Base-by-base conservation (phyloP, 805 yeast genomes). In the Metschnikowia kunwiensis region DNA sequence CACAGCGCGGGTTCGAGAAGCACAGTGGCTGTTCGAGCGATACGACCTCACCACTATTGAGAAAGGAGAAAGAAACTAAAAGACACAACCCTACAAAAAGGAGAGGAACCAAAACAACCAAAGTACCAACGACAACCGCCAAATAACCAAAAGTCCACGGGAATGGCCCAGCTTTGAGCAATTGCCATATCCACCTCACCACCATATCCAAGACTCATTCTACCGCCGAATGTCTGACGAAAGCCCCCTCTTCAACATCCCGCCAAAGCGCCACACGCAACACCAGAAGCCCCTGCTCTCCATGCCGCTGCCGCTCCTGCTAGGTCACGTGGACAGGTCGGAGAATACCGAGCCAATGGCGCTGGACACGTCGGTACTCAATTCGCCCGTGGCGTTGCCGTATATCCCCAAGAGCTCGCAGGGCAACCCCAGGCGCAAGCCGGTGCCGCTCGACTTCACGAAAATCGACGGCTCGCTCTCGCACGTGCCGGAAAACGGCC, bases 361-460 rank as follows among this genome's bases (percentile, higher is more conserved):
- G 2, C 22, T 18, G 30, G 20, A 29, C 23, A 14, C 42, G 7
- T 30, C 43, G 13, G 18, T 29, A 7, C 20, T 35, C 7, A 22
- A 35, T 30, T 33, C 26, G 8, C 30, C 34, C 18, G 27, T 25
- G 19, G 28, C 48, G 13, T 38, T 44, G 15, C 42, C 49, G 4
- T 34, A 41, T 12, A 38, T 44, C 10, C 50, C 50, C 10, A 26
- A 29, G 15, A 11, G 34, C 15, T 15, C 31, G 12, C 28, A 10
- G 22, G 15, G n/a, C 8, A 20, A 21, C 18, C 45, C 46, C 17
- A 54, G 55, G 36, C 51, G 73, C 27, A 68, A 68, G 40, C 70
- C 70, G 4, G 72, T 72, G 10, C 70, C 73, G 11, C 61, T 65
- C n/a, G 69, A 64, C 45, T 64, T 63, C 42, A 55, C 57, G 53